Conservation (phyloP, 2,329 filamentous ascomycete species). For the Pestalotiopsis sp. region DNA sequence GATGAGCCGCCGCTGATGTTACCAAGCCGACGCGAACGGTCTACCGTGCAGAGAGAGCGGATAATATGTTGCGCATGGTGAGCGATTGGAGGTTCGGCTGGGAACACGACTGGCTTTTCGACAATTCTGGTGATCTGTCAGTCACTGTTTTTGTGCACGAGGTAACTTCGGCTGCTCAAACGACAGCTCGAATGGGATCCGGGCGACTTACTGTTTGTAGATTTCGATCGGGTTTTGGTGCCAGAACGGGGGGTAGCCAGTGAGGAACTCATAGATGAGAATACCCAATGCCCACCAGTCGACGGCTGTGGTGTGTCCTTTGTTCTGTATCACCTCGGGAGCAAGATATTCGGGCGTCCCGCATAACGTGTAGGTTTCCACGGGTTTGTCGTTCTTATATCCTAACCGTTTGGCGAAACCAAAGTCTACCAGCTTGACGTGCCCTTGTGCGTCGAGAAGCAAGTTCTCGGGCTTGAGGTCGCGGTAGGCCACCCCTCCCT, state of each 20-base stretch:
- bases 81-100: constrained; percentile 66
- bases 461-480: constrained; percentile 86
- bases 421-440: constrained; percentile 84
- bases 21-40: constrained; percentile 76
- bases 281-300: constrained; percentile 91
- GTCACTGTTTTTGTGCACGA: neutral
- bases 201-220: constrained; percentile 67
- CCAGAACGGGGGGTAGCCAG: constrained; percentile 86
- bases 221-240: constrained; percentile 86
- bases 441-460: constrained; percentile 74
- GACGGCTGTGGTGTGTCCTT: constrained; percentile 74
- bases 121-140: constrained; percentile 62
- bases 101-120: constrained; percentile 76
- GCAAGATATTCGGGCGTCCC: constrained; percentile 84
- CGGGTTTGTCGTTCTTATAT: constrained; percentile 47
- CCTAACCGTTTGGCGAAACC: constrained; percentile 82
- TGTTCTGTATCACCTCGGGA: constrained; percentile 83
- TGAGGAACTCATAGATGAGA: constrained; percentile 81
- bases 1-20: constrained; percentile 76
- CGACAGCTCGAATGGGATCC: neutral
- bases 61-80: constrained; percentile 75
- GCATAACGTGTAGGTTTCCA: constrained; percentile 81
- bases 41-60: constrained; percentile 74
- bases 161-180: neutral
- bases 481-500: constrained; percentile 77